phyloP scores from a whole-genome alignment of 179 eudicot genomes.

The Vitellaria paradoxa region DNA sequence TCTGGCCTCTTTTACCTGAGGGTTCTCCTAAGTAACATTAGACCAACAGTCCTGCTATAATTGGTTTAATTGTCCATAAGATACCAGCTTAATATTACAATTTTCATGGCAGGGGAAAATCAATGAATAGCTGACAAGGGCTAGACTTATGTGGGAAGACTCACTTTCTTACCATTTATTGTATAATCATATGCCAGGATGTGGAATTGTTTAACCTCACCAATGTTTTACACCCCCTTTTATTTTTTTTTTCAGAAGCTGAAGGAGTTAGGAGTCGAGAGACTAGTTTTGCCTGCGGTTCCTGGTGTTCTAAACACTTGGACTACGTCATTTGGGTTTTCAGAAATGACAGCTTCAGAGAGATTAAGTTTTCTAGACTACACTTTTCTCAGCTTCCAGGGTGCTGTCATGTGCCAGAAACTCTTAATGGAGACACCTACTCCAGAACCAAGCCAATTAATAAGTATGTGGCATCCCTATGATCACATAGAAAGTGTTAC shows the following conservation, averaged over 20 bases:
- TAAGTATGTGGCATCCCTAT: constrained; percentile 20
- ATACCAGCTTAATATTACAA: background rate
- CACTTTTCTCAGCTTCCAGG: constrained; percentile 78
- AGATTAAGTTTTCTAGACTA: constrained; percentile 50
- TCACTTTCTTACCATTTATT: background rate
- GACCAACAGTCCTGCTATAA: background rate
- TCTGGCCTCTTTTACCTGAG: background rate
- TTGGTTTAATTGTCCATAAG: too few relatives aligned
- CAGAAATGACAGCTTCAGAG: constrained; percentile 44
- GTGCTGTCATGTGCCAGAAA: constrained; percentile 81
- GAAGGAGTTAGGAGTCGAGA: constrained; percentile 67
- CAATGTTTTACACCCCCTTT: background rate
- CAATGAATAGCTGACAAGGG: background rate
- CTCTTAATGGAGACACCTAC: constrained; percentile 33
- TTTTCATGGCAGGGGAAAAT: background rate
- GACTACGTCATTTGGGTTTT: constrained; percentile 74
- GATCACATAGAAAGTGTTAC: background rate
- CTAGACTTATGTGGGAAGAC: background rate
- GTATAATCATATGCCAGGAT: background rate
- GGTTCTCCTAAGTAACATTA: background rate
- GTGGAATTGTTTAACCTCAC: background rate
- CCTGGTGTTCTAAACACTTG: constrained; percentile 67
- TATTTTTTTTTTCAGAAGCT: constrained; percentile 62
- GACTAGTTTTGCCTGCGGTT: constrained; percentile 78
- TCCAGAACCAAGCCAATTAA: constrained; percentile 8